Percentiles rank a stretch among this genome's conserved stretches.
Evolutionary conservation across 2,329 filamentous ascomycete species (phyloP).

Genomic region (Aspergillus pseudoterreus): DNA sequence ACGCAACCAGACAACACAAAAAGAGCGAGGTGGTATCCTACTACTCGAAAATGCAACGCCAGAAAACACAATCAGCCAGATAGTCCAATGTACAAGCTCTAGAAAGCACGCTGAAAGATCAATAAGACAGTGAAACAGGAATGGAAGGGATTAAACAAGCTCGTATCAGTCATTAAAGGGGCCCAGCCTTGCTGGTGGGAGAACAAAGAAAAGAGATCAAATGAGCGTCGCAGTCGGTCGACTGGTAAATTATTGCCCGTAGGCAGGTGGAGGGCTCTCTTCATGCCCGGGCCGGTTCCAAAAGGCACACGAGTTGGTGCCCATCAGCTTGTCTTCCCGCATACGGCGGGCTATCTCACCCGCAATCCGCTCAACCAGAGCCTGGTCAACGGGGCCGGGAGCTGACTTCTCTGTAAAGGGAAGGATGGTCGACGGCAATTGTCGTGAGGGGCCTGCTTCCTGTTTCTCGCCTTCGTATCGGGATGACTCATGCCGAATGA

Average conservation of each 20-base stretch:
- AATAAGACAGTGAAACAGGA: slow-evolving; percentile 3
- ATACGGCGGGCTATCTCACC: slow-evolving; percentile 81
- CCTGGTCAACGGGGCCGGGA: slow-evolving; percentile 44
- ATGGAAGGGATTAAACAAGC: slow-evolving; percentile 13
- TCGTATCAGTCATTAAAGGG: slow-evolving; percentile 20
- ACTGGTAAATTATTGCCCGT: slow-evolving; percentile 33
- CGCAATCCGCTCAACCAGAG: slow-evolving; percentile 66
- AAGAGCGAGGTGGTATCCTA: slow-evolving; percentile 29
- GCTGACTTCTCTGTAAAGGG: slow-evolving; percentile 30
- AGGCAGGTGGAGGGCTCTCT: slow-evolving; percentile 42
- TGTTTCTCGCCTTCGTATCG: slow-evolving; percentile 22
- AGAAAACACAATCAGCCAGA: slow-evolving; percentile 20
- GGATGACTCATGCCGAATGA: slow-evolving; percentile 16
- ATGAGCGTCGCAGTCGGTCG: slow-evolving; percentile 9
- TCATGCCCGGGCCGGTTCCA: slow-evolving; percentile 36
- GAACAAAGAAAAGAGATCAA: slow-evolving; percentile 11
- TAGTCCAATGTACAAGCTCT: slow-evolving; percentile 18
- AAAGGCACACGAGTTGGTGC: slow-evolving; percentile 28
- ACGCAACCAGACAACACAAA: slow-evolving; percentile 5
- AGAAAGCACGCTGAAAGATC: slow-evolving; percentile 20
- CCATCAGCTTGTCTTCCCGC: slow-evolving; percentile 70
- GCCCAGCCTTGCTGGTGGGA: slow-evolving; percentile 17
- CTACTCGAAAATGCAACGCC: slow-evolving; percentile 22
- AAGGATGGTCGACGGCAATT: slow-evolving; percentile 32
- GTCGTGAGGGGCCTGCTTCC: slow-evolving; percentile 23